Base-by-base conservation (phyloP, 441 rosid genomes). In the Bruguiera hainesii region DNA sequence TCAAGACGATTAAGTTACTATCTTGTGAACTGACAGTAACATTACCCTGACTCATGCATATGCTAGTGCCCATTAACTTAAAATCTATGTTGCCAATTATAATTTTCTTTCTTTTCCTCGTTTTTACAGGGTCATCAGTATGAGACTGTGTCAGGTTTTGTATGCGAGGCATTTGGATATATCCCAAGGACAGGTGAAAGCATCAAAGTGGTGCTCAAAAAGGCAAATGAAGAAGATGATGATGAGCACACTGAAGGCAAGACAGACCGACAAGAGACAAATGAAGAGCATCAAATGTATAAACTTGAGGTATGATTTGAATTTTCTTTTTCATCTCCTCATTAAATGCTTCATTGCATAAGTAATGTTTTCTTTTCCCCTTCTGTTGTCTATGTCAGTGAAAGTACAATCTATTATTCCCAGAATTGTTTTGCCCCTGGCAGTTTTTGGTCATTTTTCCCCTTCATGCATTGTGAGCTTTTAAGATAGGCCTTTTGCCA, bases 131-230 rank as follows among this genome's bases (percentile, higher is more conserved):
- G 82, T 57, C 96, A 89, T 83, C 98, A 93, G 76, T 96, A 93
- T 21, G 98, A 96, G 89, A 93, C 98, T 18, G 99, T 93, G 21
- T 96, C 99, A 16, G 99, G 98, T 65, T 96, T 88, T 75, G 77
- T 96, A 61, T 92, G 99, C 2, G 99, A 96, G 78, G 94, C 91
- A 76, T 96, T 96, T 81, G 99, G 99, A 72, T 96, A 90, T 70
- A 96, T 96, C 69, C 99, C 98, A 50, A 83, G 92, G 86, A 96
- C 97, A 28, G 97, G 99, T 30, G 99, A 96, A 81, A 88, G 85
- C 67, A 74, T 96, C 68, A 89, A 81, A 64, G 88, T 93, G 67
- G 88, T 85, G 53, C 85, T 96, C 42, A 93, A 90, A 76, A 93
- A 85, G 85, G 97, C 84, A 74, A 83, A 75, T 71, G 75, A 82